Percentiles rank a stretch among this genome's conserved stretches.
Conservation (phyloP, 225 moss, liverwort and hornwort species). For the Antitrichia curtipendula region DNA sequence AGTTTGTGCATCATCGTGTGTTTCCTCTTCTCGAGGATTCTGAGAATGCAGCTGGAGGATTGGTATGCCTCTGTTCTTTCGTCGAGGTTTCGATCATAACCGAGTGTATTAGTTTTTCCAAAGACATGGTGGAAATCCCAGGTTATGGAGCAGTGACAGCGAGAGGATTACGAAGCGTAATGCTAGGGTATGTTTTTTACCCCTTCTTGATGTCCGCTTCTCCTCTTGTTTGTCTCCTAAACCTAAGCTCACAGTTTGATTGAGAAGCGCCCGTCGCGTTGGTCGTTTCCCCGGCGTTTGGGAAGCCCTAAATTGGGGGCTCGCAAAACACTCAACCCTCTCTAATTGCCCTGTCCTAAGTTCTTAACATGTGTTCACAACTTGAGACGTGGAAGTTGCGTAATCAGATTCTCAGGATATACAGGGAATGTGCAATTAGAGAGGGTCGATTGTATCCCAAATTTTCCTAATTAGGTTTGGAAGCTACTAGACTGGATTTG, state of each 20-base stretch:
- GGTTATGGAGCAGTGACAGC: background rate
- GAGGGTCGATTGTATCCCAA: background rate
- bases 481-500: background rate
- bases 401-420: background rate
- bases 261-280: background rate
- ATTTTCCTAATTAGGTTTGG: background rate
- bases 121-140: background rate
- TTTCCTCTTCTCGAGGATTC: constrained; percentile 27
- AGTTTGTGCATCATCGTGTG: constrained; percentile 40
- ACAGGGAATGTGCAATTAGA: background rate
- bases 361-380: background rate
- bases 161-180: background rate
- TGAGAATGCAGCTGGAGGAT: constrained; percentile 43
- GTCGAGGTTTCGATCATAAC: constrained; percentile 10
- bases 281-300: background rate
- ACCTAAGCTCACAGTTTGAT: background rate
- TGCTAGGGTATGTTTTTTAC: background rate
- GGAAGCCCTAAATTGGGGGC: background rate
- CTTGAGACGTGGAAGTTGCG: background rate
- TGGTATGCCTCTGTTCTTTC: constrained; percentile 20
- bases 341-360: background rate
- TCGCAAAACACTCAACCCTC: background rate
- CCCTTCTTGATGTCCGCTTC: background rate
- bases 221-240: background rate
- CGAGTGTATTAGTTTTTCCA: background rate